Percentiles rank a stretch among this genome's conserved stretches.
phyloP scores from a whole-genome alignment of 1,139 yeast species.

The Kodamaea plutei region DNA sequence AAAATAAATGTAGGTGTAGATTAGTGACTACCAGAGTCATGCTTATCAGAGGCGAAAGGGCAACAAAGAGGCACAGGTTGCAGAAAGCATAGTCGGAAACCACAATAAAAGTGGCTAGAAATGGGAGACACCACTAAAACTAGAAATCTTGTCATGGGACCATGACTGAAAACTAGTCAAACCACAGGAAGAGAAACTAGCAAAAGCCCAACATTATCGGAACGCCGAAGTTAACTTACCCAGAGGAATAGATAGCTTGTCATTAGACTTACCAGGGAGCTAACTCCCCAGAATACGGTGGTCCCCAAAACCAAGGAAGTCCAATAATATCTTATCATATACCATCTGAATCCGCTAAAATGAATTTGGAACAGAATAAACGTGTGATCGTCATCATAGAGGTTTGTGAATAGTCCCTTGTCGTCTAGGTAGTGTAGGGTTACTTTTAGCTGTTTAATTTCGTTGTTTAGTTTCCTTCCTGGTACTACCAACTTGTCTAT shows the following conservation, averaged over 20 bases:
- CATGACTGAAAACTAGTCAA: too few relatives aligned
- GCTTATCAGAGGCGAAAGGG: too few relatives aligned
- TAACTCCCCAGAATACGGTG: constrained; percentile 42
- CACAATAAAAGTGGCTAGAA: too few relatives aligned
- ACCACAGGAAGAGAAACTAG: too few relatives aligned
- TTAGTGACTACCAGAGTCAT: too few relatives aligned
- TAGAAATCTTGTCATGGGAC: too few relatives aligned
- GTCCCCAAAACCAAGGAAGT: constrained; percentile 50
- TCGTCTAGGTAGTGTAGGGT: constrained; percentile 1
- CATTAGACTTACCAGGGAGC: constrained; percentile 27
- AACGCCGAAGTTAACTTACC: constrained; percentile 2
- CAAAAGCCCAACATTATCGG: too few relatives aligned
- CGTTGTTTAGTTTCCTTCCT: constrained; percentile 9
- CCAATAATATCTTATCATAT: constrained; percentile 47
- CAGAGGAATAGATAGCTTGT: constrained; percentile 21
- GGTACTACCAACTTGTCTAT: constrained; percentile 9
- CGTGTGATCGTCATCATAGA: constrained; percentile 10
- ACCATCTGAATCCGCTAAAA: constrained; percentile 49
- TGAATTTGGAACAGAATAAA: constrained; percentile 11
- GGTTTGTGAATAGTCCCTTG: neutral
- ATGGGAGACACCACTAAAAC: too few relatives aligned
- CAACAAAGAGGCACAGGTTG: too few relatives aligned
- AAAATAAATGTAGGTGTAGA: too few relatives aligned
- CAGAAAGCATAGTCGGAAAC: too few relatives aligned
- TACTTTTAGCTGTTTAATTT: constrained; percentile 6